Conservation (phyloP, 2,329 filamentous ascomycete genomes). For the Clarireedia hainanense region DNA sequence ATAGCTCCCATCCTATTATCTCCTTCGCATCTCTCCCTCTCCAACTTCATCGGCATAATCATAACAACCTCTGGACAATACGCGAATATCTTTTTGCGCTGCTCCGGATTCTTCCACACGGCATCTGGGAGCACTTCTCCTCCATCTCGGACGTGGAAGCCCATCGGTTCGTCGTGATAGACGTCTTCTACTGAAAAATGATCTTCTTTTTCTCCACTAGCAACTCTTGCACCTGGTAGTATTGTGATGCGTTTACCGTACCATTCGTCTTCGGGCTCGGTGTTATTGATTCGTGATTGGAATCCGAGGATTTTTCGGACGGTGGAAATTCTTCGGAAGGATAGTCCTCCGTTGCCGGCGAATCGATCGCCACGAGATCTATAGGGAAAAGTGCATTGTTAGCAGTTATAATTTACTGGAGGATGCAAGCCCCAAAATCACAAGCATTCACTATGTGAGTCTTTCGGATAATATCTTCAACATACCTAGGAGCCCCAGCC, state of each 20-base stretch:
- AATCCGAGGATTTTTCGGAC: constrained; percentile 41
- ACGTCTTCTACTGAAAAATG: constrained; percentile 43
- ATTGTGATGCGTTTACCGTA: constrained; percentile 41
- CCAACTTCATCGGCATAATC: constrained; percentile 50
- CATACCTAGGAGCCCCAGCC: constrained; percentile 34
- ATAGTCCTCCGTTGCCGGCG: constrained; percentile 47
- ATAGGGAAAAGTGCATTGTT: neutral
- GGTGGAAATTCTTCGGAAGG: constrained; percentile 43
- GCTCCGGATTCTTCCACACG: constrained; percentile 39
- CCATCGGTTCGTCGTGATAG: constrained; percentile 44
- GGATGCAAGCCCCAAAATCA: too few species aligned
- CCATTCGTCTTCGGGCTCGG: constrained; percentile 48
- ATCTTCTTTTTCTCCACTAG: constrained; percentile 32
- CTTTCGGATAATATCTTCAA: neutral
- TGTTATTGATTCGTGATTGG: constrained; percentile 43
- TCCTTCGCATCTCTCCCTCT: constrained; percentile 20
- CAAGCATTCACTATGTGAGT: neutral
- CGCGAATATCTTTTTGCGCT: constrained; percentile 41
- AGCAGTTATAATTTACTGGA: too few species aligned
- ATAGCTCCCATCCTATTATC: constrained; percentile 2
- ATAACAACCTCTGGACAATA: constrained; percentile 50
- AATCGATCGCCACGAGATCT: constrained; percentile 25
- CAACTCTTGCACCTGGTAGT: constrained; percentile 42
- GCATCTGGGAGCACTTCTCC: constrained; percentile 35
- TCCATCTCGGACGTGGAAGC: constrained; percentile 43